Evolutionary conservation across 805 yeast species (phyloP).

Genomic region (Hanseniaspora clermontiae): DNA sequence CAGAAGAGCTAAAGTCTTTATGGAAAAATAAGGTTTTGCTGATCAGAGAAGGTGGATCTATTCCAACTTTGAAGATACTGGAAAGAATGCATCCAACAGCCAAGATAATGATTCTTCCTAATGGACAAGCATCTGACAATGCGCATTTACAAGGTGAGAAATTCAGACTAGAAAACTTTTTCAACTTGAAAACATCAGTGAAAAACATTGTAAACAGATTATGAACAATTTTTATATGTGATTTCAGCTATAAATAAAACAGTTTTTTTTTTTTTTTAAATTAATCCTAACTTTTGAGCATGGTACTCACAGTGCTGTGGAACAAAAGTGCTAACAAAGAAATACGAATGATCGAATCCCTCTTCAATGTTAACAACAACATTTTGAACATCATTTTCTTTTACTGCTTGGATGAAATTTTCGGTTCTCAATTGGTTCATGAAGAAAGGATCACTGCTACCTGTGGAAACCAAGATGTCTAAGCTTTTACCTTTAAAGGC

Average conservation of each 20-base stretch:
- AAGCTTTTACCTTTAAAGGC: constrained; percentile 36
- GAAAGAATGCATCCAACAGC: constrained; percentile 66
- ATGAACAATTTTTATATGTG: constrained; percentile 23
- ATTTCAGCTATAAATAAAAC: too few relatives aligned
- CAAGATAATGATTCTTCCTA: constrained; percentile 89
- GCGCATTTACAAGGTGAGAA: constrained; percentile 88
- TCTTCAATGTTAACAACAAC: constrained; percentile 52
- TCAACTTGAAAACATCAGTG: constrained; percentile 57
- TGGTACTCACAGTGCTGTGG: constrained; percentile 79
- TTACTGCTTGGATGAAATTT: constrained; percentile 45
- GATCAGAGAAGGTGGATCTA: constrained; percentile 93
- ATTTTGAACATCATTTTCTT: constrained; percentile 46
- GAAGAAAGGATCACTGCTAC: constrained; percentile 63
- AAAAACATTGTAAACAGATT: constrained; percentile 39
- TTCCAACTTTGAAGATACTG: constrained; percentile 74
- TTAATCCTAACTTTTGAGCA: constrained; percentile 45
- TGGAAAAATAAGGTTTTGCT: constrained; percentile 75
- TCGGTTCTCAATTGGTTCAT: constrained; percentile 65
- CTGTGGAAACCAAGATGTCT: constrained; percentile 71
- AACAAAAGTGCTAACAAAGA: constrained; percentile 66
- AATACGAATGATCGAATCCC: constrained; percentile 87
- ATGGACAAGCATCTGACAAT: constrained; percentile 89
- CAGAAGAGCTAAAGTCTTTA: constrained; percentile 46
- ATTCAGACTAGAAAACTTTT: constrained; percentile 62
- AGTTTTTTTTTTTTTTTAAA: constrained; percentile 10